phyloP scores from a whole-genome alignment of 2,329 filamentous ascomycete genomes.

The Pseudogymnoascus sp. region DNA sequence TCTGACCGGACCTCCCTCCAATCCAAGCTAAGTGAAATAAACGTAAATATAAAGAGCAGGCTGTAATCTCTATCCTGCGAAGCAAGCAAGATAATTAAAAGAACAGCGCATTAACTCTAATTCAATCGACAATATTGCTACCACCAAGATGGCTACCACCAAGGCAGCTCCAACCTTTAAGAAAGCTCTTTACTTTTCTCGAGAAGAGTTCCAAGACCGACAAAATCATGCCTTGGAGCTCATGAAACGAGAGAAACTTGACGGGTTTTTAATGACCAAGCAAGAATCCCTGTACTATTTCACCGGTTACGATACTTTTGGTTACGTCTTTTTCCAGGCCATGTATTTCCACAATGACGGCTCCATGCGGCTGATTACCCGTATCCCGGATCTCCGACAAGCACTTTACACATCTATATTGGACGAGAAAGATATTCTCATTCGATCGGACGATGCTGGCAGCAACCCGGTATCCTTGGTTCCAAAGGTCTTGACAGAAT shows the following conservation, averaged over 20 bases:
- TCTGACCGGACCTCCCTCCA: background rate
- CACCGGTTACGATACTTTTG: constrained; percentile 31
- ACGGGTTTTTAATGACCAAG: constrained; percentile 31
- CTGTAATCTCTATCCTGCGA: background rate
- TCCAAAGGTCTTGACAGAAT: constrained; percentile 25
- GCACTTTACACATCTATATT: constrained; percentile 28
- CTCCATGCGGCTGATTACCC: constrained; percentile 28
- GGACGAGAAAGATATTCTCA: constrained; percentile 14
- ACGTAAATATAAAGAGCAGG: background rate
- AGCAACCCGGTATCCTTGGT: constrained; percentile 29
- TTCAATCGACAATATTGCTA: background rate
- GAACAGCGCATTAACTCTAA: background rate
- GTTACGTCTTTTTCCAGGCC: constrained; percentile 33
- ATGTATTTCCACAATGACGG: constrained; percentile 32
- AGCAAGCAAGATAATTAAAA: background rate
- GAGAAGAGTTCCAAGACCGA: constrained; percentile 22
- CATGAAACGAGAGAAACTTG: constrained; percentile 29
- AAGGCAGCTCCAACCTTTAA: constrained; percentile 25
- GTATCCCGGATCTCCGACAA: constrained; percentile 27
- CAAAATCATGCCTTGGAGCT: constrained; percentile 22
- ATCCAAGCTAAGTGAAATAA: background rate
- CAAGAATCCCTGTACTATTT: constrained; percentile 29
- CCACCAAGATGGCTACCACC: constrained; percentile 10
- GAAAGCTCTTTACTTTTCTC: constrained; percentile 26
- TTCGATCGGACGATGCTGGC: constrained; percentile 24